Conservation (phyloP, 164 flowering plant species). For the Annona cherimola region DNA sequence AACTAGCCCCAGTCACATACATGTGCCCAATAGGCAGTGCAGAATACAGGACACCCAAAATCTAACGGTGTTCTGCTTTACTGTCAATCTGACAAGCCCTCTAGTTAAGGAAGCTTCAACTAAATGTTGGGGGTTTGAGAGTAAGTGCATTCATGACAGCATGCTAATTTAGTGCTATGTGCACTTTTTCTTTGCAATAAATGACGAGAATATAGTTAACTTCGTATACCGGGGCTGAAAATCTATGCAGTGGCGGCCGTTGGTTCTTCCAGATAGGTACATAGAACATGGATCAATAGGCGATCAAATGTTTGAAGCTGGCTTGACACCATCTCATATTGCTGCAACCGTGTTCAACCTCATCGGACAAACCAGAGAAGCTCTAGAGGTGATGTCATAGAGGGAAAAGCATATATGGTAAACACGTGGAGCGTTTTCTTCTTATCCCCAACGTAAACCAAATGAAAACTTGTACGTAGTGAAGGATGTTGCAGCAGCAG, state of each 20-base stretch:
- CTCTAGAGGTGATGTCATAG: slow-evolving; percentile 57
- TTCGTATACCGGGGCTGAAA: slow-evolving; percentile 10
- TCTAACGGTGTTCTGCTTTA: no score
- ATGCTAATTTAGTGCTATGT: no score
- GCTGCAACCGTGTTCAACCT: slow-evolving; percentile 80
- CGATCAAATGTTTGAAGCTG: slow-evolving; percentile 72
- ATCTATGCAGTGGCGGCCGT: slow-evolving; percentile 82
- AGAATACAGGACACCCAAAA: no score
- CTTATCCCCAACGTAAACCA: background rate
- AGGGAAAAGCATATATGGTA: background rate
- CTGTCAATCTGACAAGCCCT: no score
- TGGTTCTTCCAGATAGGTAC: slow-evolving; percentile 88
- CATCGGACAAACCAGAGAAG: slow-evolving; percentile 79
- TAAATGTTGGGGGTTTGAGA: no score
- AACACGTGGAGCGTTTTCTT: background rate
- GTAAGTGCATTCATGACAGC: no score
- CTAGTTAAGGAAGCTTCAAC: no score
- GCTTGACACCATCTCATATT: slow-evolving; percentile 83
- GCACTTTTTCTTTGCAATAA: no score
- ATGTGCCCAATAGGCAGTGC: no score
- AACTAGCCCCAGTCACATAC: no score
- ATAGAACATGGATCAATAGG: slow-evolving; percentile 89
- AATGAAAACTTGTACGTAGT: background rate
- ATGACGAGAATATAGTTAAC: background rate
- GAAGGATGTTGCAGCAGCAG: background rate